Evolutionary conservation across 768 basidiomycete genomes (phyloP), one percentile per base, ranked within the genome.

Genomic region (Lactarius akahatsu): DNA sequence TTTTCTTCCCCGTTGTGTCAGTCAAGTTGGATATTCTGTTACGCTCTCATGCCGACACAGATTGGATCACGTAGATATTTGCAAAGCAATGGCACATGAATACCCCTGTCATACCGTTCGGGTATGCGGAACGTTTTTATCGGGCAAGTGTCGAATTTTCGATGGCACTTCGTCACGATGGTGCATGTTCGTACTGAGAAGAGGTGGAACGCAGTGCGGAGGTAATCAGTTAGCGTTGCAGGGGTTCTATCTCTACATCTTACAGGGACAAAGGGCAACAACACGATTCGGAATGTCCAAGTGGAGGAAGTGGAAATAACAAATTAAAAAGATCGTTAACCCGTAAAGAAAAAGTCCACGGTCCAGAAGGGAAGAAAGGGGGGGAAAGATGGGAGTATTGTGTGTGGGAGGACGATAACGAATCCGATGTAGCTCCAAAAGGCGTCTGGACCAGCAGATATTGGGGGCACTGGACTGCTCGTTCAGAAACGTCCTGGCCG

Each of bases 191-290:
- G 2, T 52, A 40, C 38, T 16, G 26, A 26, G 50, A 52, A 2
- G 36, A 38, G 11, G 52, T 20, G 36, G 69, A n/a, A 69, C 60
- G 28, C 18, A 4, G 30, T 26, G 47, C 8, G 60, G 36, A 47
- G 45, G 26, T n/a, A 2, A 57, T 62, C 60, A 62, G 56, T 26
- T 62, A 66, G 50, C 45, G 60, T 62, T 50, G 55, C 30, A 58
- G 47, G 50, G 26, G 23, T 52, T 57, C 65, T 62, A 66, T 66
- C 56, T 26, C 28, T 66, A 66, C 65, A 66, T 62, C 50, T 57
- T 66, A 66, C 65, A 66, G 2, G 57, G 30, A 28, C 54, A 47
- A 40, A 7, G 41, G 11, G 38, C 52, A 36, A 62, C 38, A 40
- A 23, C 38, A 13, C 34, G 5, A 9, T 45, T 56, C 32, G 34